A percentile compares a stretch with the other conserved stretches of the same genome.
phyloP scores from a whole-genome alignment of 2,329 filamentous ascomycete genomes.

The Pseudogymnoascus sp. region DNA sequence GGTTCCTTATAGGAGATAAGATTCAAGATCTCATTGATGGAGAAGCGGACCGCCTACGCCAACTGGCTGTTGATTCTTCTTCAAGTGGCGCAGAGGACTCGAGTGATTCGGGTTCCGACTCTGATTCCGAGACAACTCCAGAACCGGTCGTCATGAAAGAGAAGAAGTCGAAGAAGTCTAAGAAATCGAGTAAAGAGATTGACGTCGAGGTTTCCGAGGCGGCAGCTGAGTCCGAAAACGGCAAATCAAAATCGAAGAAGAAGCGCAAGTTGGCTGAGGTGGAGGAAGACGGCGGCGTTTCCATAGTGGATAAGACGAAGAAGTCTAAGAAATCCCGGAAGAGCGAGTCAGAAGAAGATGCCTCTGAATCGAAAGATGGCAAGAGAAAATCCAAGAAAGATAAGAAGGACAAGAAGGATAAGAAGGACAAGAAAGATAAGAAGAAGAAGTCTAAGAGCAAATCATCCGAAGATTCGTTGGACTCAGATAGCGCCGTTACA shows the following conservation, averaged over 20 bases:
- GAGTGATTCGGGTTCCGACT: slow-evolving; percentile 13
- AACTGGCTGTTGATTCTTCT: slow-evolving; percentile 18
- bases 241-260: slow-evolving; percentile 29
- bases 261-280: slow-evolving; percentile 40
- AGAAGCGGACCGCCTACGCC: slow-evolving; percentile 27
- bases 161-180: slow-evolving; percentile 20
- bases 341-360: slow-evolving; percentile 10
- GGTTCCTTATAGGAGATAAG: slow-evolving; percentile 55
- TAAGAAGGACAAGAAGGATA: slow-evolving; percentile 35
- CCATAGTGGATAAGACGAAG: slow-evolving; percentile 21
- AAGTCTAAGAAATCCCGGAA: slow-evolving; percentile 30
- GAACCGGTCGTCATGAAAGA: slow-evolving; percentile 16
- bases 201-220: slow-evolving; percentile 23
- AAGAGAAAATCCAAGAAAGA: slow-evolving; percentile 33
- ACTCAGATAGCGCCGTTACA: slow-evolving; percentile 18
- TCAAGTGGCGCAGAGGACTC: slow-evolving; percentile 12
- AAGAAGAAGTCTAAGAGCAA: slow-evolving; percentile 31
- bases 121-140: slow-evolving; percentile 2
- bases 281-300: slow-evolving; percentile 22
- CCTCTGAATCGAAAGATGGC: slow-evolving; percentile 31
- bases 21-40: slow-evolving; percentile 39
- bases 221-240: slow-evolving; percentile 2
- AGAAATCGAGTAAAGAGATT: slow-evolving; percentile 19
- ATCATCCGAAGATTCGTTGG: slow-evolving; percentile 23
- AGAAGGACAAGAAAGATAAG: slow-evolving; percentile 38